Percentiles rank a stretch among this genome's conserved stretches.
phyloP scores from a whole-genome alignment of 2,329 filamentous ascomycete species.

The Colletotrichum lini region DNA sequence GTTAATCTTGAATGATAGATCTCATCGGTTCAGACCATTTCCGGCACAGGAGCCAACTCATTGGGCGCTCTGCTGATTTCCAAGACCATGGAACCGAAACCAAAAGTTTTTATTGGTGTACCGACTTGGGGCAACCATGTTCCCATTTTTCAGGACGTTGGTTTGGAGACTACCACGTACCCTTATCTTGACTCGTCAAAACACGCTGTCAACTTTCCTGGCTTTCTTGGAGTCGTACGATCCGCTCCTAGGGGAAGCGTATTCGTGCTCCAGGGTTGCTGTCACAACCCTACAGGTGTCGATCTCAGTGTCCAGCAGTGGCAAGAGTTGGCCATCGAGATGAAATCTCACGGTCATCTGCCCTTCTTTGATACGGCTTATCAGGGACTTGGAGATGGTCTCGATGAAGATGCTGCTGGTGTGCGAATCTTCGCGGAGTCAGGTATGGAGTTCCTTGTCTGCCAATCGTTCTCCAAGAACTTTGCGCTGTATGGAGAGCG shows the following conservation, averaged over 20 bases:
- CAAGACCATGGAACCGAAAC: slow-evolving; percentile 44
- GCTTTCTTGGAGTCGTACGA: slow-evolving; percentile 44
- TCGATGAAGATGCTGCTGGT: slow-evolving; percentile 52
- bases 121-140: slow-evolving; percentile 55
- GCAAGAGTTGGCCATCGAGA: slow-evolving; percentile 46
- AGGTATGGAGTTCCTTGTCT: slow-evolving; percentile 51
- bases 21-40: slow-evolving; percentile 55
- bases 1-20: slow-evolving; percentile 41
- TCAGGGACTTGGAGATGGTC: slow-evolving; percentile 52
- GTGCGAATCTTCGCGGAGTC: slow-evolving; percentile 47
- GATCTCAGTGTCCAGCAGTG: slow-evolving; percentile 52
- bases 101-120: slow-evolving; percentile 49
- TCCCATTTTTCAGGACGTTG: slow-evolving; percentile 50
- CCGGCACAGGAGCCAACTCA: slow-evolving; percentile 55
- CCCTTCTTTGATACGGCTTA: slow-evolving; percentile 56
- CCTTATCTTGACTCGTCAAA: slow-evolving; percentile 48
- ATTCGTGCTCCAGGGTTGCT: slow-evolving; percentile 55
- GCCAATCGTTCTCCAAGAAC: slow-evolving; percentile 58
- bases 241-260: slow-evolving; percentile 50
- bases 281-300: slow-evolving; percentile 55
- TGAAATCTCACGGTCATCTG: slow-evolving; percentile 47
- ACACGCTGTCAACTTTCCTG: slow-evolving; percentile 48
- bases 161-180: slow-evolving; percentile 49
- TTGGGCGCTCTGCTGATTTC: slow-evolving; percentile 52
- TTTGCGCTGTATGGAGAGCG: slow-evolving; percentile 56